These are phyloP conservation scores for Phytophthora pisi DNA, from an alignment of 352 stramenopile genomes.

Conservation along the genomic window DNA sequence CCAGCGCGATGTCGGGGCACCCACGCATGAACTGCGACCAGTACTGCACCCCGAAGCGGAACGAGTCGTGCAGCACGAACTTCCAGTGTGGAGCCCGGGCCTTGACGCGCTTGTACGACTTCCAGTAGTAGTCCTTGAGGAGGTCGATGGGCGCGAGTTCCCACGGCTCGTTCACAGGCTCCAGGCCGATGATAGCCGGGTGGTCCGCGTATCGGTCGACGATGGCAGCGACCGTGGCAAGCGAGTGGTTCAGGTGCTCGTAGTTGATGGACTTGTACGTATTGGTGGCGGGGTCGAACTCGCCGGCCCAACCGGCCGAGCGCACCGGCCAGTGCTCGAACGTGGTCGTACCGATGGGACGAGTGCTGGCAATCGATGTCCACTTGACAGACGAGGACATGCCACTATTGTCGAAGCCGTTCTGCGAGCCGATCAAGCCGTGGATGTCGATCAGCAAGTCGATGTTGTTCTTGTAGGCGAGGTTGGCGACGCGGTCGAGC, in stretches of 20 bases:
- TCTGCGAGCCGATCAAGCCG: conserved; percentile 91
- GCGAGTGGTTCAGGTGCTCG: conserved; percentile 91
- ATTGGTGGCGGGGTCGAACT: conserved; percentile 81
- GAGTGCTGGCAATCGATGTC: conserved; percentile 78
- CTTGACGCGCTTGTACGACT: conserved; percentile 95
- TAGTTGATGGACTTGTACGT: conserved; percentile 94
- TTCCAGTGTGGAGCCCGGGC: conserved; percentile 93
- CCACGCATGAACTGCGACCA: conserved; percentile 77
- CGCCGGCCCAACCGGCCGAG: conserved; percentile 90
- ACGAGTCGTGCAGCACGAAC: conserved; percentile 96
- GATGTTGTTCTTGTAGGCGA: conserved; percentile 87
- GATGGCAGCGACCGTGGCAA: conserved; percentile 87
- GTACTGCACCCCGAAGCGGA: conserved; percentile 87
- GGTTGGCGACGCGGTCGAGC: conserved; percentile 89
- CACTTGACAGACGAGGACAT: conserved; percentile 89
- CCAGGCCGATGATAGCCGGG: conserved; percentile 89
- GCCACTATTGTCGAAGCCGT: conserved; percentile 96
- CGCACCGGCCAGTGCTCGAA: conserved; percentile 95
- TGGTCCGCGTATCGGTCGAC: conserved; percentile 89
- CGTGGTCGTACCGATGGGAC: conserved; percentile 81
- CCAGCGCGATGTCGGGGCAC: conserved; percentile 93
- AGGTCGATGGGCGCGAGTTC: conserved; percentile 93
- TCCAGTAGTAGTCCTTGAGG: conserved; percentile 96
- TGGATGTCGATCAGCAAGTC: conserved; percentile 94
- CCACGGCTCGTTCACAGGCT: conserved; percentile 97